Conservation (phyloP, 257 asterid species). For the Capsicum pubescens region DNA sequence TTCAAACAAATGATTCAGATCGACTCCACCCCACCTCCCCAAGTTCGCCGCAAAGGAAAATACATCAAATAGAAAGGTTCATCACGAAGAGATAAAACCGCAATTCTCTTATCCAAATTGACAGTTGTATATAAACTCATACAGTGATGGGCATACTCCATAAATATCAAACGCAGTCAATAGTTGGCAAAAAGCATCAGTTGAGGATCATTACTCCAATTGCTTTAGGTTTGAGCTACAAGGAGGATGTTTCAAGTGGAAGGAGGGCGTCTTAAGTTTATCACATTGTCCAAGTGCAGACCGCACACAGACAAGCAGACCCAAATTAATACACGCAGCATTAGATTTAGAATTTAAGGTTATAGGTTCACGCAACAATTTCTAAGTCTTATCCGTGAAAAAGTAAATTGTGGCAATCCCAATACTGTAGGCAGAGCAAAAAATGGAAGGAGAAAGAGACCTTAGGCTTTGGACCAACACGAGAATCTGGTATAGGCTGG, state of each 20-base stretch:
- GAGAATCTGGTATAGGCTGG: conserved; percentile 78
- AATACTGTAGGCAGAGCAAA: not conserved
- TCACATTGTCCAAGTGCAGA: not conserved
- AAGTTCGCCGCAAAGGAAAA: not conserved
- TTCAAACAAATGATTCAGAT: conserved; percentile 17
- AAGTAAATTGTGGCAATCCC: not conserved
- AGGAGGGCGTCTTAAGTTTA: conserved; percentile 1
- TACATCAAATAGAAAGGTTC: conserved; percentile 9
- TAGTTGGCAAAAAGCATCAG: not conserved
- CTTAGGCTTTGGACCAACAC: conserved; percentile 75
- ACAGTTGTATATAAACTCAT: not conserved
- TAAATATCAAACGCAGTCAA: not conserved
- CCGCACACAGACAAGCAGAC: not conserved
- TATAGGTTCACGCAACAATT: not conserved
- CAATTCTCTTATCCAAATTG: not conserved
- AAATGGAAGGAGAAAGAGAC: conserved; percentile 44
- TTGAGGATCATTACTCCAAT: not conserved
- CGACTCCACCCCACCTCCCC: not conserved
- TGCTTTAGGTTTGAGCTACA: not conserved
- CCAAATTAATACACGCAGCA: not conserved
- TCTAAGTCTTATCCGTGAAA: not conserved
- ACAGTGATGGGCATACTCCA: not conserved
- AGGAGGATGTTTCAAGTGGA: not conserved
- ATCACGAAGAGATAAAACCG: not conserved
- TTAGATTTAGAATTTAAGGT: not conserved